These are phyloP conservation scores for Sordariomycetes sp. DNA, from an alignment of 2,329 filamentous ascomycete species.

Conservation along the genomic window DNA sequence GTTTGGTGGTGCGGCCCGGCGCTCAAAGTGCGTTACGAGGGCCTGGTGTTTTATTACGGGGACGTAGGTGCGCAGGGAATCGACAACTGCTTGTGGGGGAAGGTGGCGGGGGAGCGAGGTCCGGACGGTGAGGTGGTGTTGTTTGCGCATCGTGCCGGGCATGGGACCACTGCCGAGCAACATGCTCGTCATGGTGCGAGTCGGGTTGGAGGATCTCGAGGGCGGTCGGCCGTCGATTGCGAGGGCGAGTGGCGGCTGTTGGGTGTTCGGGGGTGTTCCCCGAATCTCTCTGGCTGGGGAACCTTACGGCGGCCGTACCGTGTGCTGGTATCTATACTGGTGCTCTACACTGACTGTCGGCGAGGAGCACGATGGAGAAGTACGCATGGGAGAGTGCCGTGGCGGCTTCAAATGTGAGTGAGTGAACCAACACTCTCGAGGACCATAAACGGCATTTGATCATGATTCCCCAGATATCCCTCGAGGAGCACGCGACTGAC, in stretches of 20 bases:
- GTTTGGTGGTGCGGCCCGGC: constrained; percentile 16
- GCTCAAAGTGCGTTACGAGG: constrained; percentile 20
- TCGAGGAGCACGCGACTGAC: too few species aligned
- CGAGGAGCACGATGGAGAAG: too few species aligned
- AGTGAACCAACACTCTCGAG: too few species aligned
- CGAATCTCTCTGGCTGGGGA: too few species aligned
- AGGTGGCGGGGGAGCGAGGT: constrained; percentile 26
- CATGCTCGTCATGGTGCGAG: neutral
- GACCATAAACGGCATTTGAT: too few species aligned
- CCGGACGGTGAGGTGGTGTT: constrained; percentile 18
- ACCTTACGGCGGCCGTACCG: too few species aligned
- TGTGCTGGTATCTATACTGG: too few species aligned
- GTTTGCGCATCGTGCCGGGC: neutral
- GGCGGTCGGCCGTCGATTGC: neutral
- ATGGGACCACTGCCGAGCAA: neutral
- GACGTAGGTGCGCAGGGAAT: constrained; percentile 22
- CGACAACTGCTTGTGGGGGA: constrained; percentile 21
- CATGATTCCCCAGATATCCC: too few species aligned
- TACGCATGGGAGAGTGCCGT: too few species aligned
- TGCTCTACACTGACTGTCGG: too few species aligned
- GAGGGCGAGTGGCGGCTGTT: neutral
- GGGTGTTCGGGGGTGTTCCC: neutral
- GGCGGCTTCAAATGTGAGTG: too few species aligned
- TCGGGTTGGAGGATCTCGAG: neutral
- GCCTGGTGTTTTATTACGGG: constrained; percentile 27